Conservation (phyloP, 2,329 filamentous ascomycete genomes). For the Sclerotinia nivalis region DNA sequence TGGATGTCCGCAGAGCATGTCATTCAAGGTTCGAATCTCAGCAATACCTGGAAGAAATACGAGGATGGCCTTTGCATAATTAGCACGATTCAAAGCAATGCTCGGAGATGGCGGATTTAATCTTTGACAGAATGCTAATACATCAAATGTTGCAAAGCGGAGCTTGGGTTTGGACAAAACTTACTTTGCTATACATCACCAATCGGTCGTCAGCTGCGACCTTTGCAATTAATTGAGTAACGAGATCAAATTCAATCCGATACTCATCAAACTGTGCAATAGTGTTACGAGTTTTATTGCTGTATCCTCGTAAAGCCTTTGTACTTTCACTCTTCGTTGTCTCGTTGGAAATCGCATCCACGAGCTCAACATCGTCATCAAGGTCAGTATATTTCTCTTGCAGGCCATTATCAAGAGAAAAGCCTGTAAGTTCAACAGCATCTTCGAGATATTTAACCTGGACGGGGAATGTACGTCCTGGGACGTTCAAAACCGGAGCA, state of each 20-base stretch:
- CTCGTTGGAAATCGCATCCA: slow-evolving; percentile 52
- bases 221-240: slow-evolving; percentile 74
- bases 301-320: slow-evolving; percentile 71
- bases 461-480: slow-evolving; percentile 91
- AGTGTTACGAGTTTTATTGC: slow-evolving; percentile 70
- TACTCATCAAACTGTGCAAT: slow-evolving; percentile 85
- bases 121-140: not conserved
- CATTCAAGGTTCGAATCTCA: slow-evolving; percentile 86
- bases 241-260: slow-evolving; percentile 83
- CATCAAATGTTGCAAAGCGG: not conserved
- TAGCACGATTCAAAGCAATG: not conserved
- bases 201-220: slow-evolving; percentile 71
- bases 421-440: slow-evolving; percentile 83
- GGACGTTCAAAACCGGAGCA: slow-evolving; percentile 85
- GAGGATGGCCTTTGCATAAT: slow-evolving; percentile 67
- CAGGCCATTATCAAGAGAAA: slow-evolving; percentile 55
- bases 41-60: slow-evolving; percentile 93
- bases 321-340: slow-evolving; percentile 54
- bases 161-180: not conserved
- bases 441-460: slow-evolving; percentile 87
- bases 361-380: slow-evolving; percentile 57
- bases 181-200: slow-evolving; percentile 64
- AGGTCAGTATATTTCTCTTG: slow-evolving; percentile 57
- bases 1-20: slow-evolving; percentile 75
- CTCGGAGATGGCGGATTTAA: too few relatives aligned